A percentile compares a stretch with the other conserved stretches of the same genome.
Conservation (phyloP, 1,284 basidiomycete species). For the Cryptococcus depauperatus region DNA sequence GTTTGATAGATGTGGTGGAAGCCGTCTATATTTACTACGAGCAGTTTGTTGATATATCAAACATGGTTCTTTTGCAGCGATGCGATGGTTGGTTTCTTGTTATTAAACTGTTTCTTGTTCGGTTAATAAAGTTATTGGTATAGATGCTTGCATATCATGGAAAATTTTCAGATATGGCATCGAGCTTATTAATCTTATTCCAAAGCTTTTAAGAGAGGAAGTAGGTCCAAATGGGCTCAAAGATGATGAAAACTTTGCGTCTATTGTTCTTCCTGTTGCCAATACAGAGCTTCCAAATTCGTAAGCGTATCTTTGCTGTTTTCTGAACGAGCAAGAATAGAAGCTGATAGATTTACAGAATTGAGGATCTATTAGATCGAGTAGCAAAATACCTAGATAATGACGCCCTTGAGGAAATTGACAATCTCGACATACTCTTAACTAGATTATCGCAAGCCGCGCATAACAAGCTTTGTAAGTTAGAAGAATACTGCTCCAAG, state of each 20-base stretch:
- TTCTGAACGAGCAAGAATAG: background rate
- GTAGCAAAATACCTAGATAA: constrained; percentile 16
- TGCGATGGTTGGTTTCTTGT: constrained; percentile 5
- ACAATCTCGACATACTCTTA: background rate
- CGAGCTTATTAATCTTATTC: constrained; percentile 10
- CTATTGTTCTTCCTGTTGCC: constrained; percentile 12
- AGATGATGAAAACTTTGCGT: constrained; percentile 2
- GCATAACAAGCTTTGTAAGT: background rate
- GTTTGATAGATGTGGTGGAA: constrained; percentile 4
- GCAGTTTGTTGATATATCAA: constrained; percentile 14
- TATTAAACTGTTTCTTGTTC: background rate
- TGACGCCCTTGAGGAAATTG: constrained; percentile 1
- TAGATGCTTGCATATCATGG: constrained; percentile 4
- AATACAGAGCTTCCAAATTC: background rate
- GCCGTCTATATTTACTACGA: constrained; percentile 13
- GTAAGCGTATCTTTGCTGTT: constrained; percentile 3
- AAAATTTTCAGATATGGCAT: constrained; percentile 9
- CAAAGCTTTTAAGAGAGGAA: background rate
- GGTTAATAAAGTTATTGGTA: background rate
- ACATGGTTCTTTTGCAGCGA: constrained; percentile 4
- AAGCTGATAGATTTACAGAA: background rate
- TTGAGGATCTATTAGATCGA: constrained; percentile 8
- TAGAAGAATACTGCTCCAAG: too few relatives aligned
- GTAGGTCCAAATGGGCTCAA: background rate
- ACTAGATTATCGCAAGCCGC: background rate